Evolutionary conservation across 805 yeast genomes (phyloP), one percentile per base, ranked within the genome.

Genomic region (Lachancea fermentati): DNA sequence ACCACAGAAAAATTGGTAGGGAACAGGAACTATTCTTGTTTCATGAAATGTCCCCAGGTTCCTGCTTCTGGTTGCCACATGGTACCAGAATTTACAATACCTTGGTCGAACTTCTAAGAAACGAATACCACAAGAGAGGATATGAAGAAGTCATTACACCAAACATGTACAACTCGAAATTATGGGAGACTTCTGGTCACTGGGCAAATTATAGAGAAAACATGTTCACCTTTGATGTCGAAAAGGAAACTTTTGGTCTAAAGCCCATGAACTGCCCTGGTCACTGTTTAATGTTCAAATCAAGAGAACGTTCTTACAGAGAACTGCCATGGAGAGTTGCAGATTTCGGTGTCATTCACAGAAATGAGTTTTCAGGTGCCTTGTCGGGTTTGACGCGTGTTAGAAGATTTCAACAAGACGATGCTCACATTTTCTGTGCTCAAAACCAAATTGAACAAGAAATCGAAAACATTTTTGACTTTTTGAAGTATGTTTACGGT

Each of bases 311-410:
- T 68, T 87, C 96, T 2, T 91, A 93, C 71, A 78, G 96, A 63
- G 97, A 93, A 67, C 73, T 91, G 65, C 98, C 98, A 58, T 85
- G 95, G 95, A 85, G 98, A 74, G 94, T 87, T 68, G 96, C 97
- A 44, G 98, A 91, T 66, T 89, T 89, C 51, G 96, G 97, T 67
- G 97, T 91, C 40, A 75, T 91, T 52, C 98, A 91, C 72, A 81
- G 98, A 74, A 91, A 91, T 65, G 98, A 91, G 68, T 85, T 83
- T 55, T 80, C 93, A 31, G 97, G 97, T 67, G 97, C 97, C 9
- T 73, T 91, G 51, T 79, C 96, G 31, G 93, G 93, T 37, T 79
- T 91, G 65, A 93, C 98, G 42, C 84, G 98, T 71, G 97, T 93
- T 34, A 85, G 98, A 71, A 81, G 97, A 68, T 91, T 91, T 85